These are phyloP conservation scores for Lachnellula hyalina DNA, from an alignment of 2,329 filamentous ascomycete species.

Conservation along the genomic window DNA sequence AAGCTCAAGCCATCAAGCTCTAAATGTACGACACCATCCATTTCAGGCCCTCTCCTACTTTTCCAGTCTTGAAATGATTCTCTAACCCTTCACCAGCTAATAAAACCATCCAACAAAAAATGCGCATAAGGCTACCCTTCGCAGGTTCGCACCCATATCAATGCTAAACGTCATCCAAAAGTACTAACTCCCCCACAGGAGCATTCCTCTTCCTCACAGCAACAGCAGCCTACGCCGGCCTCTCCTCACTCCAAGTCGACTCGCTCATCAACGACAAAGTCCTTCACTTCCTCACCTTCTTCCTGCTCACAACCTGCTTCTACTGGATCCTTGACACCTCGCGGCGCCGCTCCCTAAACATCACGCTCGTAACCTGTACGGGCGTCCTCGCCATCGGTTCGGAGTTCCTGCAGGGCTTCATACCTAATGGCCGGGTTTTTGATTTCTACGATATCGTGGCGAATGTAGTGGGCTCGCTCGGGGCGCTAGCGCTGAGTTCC, in stretches of 20 bases:
- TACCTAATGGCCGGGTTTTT: conserved; percentile 66
- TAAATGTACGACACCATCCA: background rate
- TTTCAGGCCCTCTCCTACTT: too few relatives aligned
- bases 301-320: conserved; percentile 78
- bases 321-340: conserved; percentile 97
- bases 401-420: conserved; percentile 67
- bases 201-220: conserved; percentile 67
- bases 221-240: conserved; percentile 71
- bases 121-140: conserved; percentile 86
- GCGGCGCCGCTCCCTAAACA: conserved; percentile 75
- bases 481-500: conserved; percentile 67
- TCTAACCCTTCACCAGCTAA: background rate
- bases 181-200: conserved; percentile 41
- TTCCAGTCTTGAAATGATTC: background rate
- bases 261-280: conserved; percentile 76
- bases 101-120: conserved; percentile 33
- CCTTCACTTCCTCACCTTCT: conserved; percentile 83
- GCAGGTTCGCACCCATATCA: conserved; percentile 57
- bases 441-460: conserved; percentile 84
- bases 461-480: conserved; percentile 74
- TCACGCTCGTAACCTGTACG: conserved; percentile 78
- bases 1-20: background rate
- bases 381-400: conserved; percentile 64
- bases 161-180: background rate
- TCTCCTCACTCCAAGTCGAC: conserved; percentile 56